These are phyloP conservation scores for Limonium bicolor DNA, from an alignment of 148 eudicot species.

Conservation along the genomic window DNA sequence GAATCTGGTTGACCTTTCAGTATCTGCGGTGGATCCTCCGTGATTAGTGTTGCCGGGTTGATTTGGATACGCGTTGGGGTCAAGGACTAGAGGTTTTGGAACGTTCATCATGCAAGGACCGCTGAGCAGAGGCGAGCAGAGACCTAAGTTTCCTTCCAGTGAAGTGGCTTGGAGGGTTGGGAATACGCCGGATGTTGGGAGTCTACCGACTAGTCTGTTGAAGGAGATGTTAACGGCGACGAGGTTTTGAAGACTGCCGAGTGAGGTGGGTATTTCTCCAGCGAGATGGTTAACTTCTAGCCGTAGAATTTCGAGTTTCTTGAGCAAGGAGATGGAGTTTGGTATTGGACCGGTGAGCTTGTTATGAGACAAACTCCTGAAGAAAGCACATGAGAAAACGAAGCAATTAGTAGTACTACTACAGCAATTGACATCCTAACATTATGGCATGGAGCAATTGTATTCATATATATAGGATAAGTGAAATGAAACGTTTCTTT, in stretches of 20 bases:
- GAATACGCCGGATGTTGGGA: constrained; percentile 59
- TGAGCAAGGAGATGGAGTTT: constrained; percentile 42
- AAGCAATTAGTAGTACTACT: no score
- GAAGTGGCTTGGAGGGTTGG: constrained; percentile 57
- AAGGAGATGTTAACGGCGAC: constrained; percentile 68
- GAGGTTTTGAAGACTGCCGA: constrained; percentile 50
- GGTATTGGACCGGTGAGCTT: constrained; percentile 62
- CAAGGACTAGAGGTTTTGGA: constrained; percentile 82
- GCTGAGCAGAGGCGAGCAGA: constrained; percentile 77
- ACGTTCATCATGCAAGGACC: constrained; percentile 82
- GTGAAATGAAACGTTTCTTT: no score
- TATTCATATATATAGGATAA: no score
- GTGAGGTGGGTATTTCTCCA: constrained; percentile 84
- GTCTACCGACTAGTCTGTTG: constrained; percentile 70
- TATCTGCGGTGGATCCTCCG: background rate
- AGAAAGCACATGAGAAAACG: background rate
- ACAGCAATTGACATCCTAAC: no score
- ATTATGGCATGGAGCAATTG: no score
- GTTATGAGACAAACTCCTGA: constrained; percentile 84
- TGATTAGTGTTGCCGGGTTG: constrained; percentile 14
- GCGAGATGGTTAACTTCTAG: constrained; percentile 63
- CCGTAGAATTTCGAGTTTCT: constrained; percentile 62
- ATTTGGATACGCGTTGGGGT: constrained; percentile 45
- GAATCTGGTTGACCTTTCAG: constrained; percentile 6
- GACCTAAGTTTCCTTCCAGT: constrained; percentile 71